phyloP scores from a whole-genome alignment of 1,284 basidiomycete species.

The Pholiota adiposa region DNA sequence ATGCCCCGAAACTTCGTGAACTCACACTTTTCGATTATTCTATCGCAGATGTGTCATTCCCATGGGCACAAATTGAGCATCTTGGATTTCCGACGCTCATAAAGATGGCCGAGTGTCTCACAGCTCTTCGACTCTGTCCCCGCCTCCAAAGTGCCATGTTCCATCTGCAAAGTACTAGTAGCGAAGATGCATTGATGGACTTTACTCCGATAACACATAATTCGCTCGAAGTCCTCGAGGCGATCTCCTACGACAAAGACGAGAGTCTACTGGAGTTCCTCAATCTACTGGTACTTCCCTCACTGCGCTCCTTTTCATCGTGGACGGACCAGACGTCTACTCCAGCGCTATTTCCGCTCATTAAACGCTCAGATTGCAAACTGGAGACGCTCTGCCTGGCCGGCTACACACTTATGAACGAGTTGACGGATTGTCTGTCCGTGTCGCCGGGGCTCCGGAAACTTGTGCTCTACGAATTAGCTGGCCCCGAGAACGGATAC shows the following conservation, averaged over 20 bases:
- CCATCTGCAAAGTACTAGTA: neutral
- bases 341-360: neutral
- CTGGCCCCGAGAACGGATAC: neutral
- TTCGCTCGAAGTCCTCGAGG: too few species aligned
- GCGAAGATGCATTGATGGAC: too few species aligned
- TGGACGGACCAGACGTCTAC: neutral
- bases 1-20: conserved; percentile 17
- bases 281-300: neutral
- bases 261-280: neutral
- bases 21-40: conserved; percentile 21
- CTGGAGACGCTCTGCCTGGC: neutral
- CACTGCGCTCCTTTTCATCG: neutral
- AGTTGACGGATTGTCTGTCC: neutral
- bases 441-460: neutral
- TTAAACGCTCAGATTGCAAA: neutral
- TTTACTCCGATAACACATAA: too few species aligned
- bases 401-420: neutral
- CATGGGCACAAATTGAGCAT: conserved; percentile 18
- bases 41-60: conserved; percentile 17
- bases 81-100: conserved; percentile 17
- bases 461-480: neutral
- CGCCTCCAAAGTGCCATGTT: conserved; percentile 15
- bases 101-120: conserved; percentile 18
- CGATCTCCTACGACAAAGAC: too few species aligned
- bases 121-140: conserved; percentile 15